phyloP scores from a whole-genome alignment of 2,329 filamentous ascomycete species.

The Xylaria sp. region DNA sequence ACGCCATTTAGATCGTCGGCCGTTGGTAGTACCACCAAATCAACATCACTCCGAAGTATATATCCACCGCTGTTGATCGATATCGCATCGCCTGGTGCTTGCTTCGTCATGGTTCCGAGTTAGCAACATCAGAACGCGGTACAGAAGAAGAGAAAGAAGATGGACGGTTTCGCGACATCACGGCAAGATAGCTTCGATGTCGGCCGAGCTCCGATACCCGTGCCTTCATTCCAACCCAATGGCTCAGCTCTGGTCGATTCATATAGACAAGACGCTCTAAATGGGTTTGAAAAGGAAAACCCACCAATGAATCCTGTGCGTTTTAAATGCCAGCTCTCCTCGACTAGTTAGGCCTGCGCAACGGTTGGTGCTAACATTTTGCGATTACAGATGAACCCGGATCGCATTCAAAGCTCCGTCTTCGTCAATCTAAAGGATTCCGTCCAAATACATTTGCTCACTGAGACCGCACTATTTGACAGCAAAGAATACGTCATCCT shows the following conservation, averaged over 20 bases:
- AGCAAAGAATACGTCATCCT: conserved; percentile 87
- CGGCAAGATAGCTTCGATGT: conserved; percentile 45
- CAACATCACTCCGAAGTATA: not conserved
- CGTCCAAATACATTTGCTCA: conserved; percentile 89
- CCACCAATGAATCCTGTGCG: conserved; percentile 69
- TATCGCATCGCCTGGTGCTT: conserved; percentile 11
- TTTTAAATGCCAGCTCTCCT: not conserved
- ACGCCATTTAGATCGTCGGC: not conserved
- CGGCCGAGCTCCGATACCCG: conserved; percentile 39
- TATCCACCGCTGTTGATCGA: not conserved
- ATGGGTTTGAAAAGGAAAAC: conserved; percentile 64
- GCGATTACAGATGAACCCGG: conserved; percentile 59
- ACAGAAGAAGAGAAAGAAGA: conserved; percentile 42
- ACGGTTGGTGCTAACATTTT: conserved; percentile 34
- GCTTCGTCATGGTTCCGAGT: conserved; percentile 46
- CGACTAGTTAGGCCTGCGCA: not conserved
- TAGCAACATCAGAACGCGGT: conserved; percentile 39
- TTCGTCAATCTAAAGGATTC: conserved; percentile 73
- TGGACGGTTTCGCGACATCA: conserved; percentile 45
- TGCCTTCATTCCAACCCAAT: conserved; percentile 53
- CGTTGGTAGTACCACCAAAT: conserved; percentile 1
- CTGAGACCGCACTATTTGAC: conserved; percentile 92
- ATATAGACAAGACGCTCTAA: conserved; percentile 67
- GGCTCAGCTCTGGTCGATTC: conserved; percentile 67
- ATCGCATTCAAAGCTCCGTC: conserved; percentile 65